These are phyloP conservation scores for Aspergillus flavus DNA, from an alignment of 2,329 filamentous ascomycete genomes.

Conservation along the genomic window DNA sequence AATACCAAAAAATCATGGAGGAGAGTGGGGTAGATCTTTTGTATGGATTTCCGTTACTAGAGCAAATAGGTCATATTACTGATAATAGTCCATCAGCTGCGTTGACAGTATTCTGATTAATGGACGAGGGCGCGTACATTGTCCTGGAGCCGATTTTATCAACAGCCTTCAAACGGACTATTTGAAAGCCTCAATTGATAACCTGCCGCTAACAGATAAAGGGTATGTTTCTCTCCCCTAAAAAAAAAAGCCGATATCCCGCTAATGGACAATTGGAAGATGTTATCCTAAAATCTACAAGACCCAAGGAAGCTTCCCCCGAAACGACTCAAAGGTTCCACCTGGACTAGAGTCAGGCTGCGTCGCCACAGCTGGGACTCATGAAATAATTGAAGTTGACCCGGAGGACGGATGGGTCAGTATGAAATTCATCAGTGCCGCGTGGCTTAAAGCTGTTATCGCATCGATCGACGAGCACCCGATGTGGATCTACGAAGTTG, in stretches of 20 bases:
- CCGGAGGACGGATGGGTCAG: neutral
- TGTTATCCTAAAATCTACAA: conserved; percentile 27
- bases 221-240: conserved; percentile 27
- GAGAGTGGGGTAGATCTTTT: conserved; percentile 26
- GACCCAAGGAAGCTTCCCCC: conserved; percentile 27
- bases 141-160: neutral
- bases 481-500: conserved; percentile 47
- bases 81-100: neutral
- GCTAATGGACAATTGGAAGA: conserved; percentile 9
- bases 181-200: conserved; percentile 15
- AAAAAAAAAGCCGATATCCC: too few relatives aligned
- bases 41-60: conserved; percentile 11
- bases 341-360: neutral
- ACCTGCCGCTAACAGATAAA: conserved; percentile 31
- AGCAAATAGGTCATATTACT: neutral
- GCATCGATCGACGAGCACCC: conserved; percentile 44
- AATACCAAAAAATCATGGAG: conserved; percentile 40
- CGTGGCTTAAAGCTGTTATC: neutral
- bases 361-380: neutral
- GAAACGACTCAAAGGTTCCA: conserved; percentile 20
- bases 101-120: conserved; percentile 1
- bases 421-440: neutral
- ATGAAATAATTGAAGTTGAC: conserved; percentile 4
- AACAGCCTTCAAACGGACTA: conserved; percentile 2
- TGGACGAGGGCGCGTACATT: neutral